Evolutionary conservation across 257 asterid genomes (phyloP).

Genomic region (Nyctanthes arbortristis): DNA sequence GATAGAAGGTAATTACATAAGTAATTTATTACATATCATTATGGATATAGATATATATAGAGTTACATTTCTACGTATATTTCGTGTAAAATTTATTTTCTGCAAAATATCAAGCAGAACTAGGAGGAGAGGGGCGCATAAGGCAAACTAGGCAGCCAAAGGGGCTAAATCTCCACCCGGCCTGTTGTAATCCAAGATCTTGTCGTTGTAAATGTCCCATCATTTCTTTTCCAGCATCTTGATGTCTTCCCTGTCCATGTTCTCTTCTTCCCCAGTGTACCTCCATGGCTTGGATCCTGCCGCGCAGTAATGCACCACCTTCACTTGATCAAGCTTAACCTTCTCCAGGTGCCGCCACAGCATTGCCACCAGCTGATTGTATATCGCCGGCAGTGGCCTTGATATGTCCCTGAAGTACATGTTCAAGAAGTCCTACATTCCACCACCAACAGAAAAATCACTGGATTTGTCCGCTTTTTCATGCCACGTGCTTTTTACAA

Average conservation of each 20-base stretch:
- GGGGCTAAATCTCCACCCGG: not conserved
- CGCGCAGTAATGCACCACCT: slow-evolving; percentile 60
- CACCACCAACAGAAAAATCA: not conserved
- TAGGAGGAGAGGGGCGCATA: no score
- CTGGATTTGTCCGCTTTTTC: no score
- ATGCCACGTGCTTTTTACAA: no score
- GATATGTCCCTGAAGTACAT: slow-evolving; percentile 45
- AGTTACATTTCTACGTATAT: no score
- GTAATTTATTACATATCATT: no score
- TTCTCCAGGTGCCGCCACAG: slow-evolving; percentile 61
- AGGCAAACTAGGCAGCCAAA: no score
- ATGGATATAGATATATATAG: no score
- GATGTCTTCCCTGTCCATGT: slow-evolving; percentile 55
- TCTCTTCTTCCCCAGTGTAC: slow-evolving; percentile 44
- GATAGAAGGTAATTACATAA: no score
- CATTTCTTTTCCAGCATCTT: slow-evolving; percentile 49
- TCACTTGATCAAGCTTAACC: slow-evolving; percentile 41
- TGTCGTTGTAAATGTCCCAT: slow-evolving; percentile 52
- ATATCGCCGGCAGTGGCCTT: slow-evolving; percentile 37
- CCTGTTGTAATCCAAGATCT: slow-evolving; percentile 32
- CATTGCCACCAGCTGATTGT: slow-evolving; percentile 53
- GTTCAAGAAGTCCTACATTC: slow-evolving; percentile 50
- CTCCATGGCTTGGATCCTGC: slow-evolving; percentile 65
- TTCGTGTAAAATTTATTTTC: no score
- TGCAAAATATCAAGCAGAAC: no score